Percentiles rank a stretch among this genome's conserved stretches.
Evolutionary conservation across 352 stramenopile genomes (phyloP).

Genomic region (Pythium folliculosum): DNA sequence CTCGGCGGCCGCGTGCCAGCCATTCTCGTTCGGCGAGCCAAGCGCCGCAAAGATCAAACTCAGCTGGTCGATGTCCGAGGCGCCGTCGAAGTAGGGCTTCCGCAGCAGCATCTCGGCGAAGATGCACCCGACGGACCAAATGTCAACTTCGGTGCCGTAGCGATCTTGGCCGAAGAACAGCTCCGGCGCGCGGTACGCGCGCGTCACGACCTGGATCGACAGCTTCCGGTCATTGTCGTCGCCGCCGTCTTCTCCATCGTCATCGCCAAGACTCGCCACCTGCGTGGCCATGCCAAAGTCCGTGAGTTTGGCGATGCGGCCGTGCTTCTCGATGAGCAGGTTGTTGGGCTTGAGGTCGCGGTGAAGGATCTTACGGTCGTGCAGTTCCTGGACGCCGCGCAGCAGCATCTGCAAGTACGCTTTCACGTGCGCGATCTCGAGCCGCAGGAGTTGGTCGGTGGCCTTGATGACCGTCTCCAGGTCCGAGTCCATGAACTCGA

Average conservation of each 20-base stretch:
- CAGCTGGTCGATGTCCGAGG: slow-evolving; percentile 81
- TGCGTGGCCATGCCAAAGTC: slow-evolving; percentile 81
- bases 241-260: no score
- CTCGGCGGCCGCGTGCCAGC: slow-evolving; percentile 47
- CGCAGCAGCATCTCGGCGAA: slow-evolving; percentile 78
- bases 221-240: slow-evolving; percentile 31
- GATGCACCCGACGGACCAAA: slow-evolving; percentile 82
- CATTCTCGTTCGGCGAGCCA: slow-evolving; percentile 63
- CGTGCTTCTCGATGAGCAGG: slow-evolving; percentile 51
- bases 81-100: slow-evolving; percentile 57
- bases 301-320: slow-evolving; percentile 64
- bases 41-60: slow-evolving; percentile 71
- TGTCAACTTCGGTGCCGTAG: slow-evolving; percentile 65
- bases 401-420: slow-evolving; percentile 72
- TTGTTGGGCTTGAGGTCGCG: slow-evolving; percentile 87
- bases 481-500: slow-evolving; percentile 84
- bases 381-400: slow-evolving; percentile 58
- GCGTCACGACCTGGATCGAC: slow-evolving; percentile 75
- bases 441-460: slow-evolving; percentile 35
- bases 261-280: no score
- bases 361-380: slow-evolving; percentile 60
- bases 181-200: slow-evolving; percentile 72
- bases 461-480: slow-evolving; percentile 60
- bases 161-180: slow-evolving; percentile 74
- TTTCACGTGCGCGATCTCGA: slow-evolving; percentile 63